Percentiles rank a stretch among this genome's conserved stretches.
Evolutionary conservation across 2,329 filamentous ascomycete species (phyloP).

Genomic region (Domatiomyces globalis): DNA sequence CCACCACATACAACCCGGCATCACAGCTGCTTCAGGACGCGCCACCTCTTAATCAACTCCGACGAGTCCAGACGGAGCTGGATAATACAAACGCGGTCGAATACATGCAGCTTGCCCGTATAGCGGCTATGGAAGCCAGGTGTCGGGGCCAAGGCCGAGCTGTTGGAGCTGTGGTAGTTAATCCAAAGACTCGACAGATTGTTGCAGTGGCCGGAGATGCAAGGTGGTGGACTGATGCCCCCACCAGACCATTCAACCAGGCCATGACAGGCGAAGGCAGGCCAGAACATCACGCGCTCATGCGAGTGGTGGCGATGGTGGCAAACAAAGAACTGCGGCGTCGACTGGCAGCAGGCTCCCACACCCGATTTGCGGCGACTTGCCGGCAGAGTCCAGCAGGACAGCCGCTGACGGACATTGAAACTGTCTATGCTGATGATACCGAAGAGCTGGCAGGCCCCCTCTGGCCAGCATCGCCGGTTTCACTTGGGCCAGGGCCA

Average conservation of each 20-base stretch:
- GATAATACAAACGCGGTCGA: constrained; percentile 21
- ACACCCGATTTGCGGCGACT: constrained; percentile 15
- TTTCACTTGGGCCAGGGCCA: no score
- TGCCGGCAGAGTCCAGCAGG: constrained; percentile 17
- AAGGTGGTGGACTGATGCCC: constrained; percentile 20
- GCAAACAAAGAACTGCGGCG: constrained; percentile 26
- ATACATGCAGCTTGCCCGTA: constrained; percentile 28
- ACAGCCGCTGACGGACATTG: constrained; percentile 14
- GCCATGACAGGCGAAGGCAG: constrained; percentile 26
- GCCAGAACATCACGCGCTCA: constrained; percentile 33
- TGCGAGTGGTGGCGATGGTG: constrained; percentile 31
- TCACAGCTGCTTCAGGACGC: constrained; percentile 29
- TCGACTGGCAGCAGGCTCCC: constrained; percentile 16
- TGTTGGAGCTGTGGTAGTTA: constrained; percentile 33
- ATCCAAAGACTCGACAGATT: constrained; percentile 28
- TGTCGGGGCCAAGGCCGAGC: constrained; percentile 25
- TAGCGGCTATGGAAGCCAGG: constrained; percentile 27
- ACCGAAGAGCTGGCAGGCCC: not conserved
- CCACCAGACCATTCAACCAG: constrained; percentile 6
- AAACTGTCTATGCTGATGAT: constrained; percentile 10
- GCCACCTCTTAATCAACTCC: constrained; percentile 28
- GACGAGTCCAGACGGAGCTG: constrained; percentile 23
- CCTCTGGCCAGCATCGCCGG: not conserved
- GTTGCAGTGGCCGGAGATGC: constrained; percentile 33
- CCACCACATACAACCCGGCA: constrained; percentile 32